These are phyloP conservation scores for Xylaria sp. DNA, from an alignment of 2,329 filamentous ascomycete genomes.

Conservation along the genomic window DNA sequence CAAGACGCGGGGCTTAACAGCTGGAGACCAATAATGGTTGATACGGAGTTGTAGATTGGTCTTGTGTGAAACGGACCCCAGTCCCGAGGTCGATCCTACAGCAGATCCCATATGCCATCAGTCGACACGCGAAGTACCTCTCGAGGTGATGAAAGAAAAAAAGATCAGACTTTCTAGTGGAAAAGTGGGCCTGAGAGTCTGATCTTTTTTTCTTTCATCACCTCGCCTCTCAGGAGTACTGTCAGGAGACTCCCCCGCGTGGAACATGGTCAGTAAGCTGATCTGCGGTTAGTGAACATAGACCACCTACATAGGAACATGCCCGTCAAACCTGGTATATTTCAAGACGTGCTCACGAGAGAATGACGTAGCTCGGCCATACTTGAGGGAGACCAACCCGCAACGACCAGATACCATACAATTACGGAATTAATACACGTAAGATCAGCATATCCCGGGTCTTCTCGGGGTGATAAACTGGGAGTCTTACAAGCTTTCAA, in stretches of 20 bases:
- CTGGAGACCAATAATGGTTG: background rate
- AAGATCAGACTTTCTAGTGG: no score
- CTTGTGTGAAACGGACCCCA: background rate
- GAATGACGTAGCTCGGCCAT: background rate
- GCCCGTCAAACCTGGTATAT: background rate
- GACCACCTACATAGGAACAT: background rate
- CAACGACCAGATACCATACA: background rate
- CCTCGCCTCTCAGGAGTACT: no score
- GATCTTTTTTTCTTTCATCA: no score
- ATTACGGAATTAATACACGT: background rate
- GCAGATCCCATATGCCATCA: background rate
- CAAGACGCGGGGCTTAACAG: background rate
- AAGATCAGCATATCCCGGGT: conserved; percentile 6
- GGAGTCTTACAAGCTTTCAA: background rate
- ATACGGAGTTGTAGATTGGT: background rate
- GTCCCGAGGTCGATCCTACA: background rate
- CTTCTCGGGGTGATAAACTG: background rate
- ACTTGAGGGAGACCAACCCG: background rate
- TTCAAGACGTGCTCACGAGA: background rate
- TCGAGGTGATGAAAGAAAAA: no score
- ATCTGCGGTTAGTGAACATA: background rate
- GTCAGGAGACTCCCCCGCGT: background rate
- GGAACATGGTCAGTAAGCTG: background rate
- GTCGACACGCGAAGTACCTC: background rate
- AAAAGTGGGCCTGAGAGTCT: no score